Evolutionary conservation across 805 yeast species (phyloP).

Genomic region (Hanseniaspora taiwanica): DNA sequence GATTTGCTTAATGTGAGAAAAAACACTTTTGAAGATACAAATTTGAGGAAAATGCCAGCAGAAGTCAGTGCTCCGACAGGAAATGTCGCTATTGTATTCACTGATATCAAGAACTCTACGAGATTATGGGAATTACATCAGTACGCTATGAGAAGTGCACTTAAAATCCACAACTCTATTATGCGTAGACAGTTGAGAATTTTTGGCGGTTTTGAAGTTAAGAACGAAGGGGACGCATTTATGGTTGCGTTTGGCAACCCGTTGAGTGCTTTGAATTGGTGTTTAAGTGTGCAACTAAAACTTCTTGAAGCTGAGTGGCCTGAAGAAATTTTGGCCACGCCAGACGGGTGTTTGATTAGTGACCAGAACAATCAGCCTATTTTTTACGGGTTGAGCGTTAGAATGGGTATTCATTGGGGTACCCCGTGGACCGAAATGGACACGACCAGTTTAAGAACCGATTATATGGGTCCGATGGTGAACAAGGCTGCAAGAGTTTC

Average conservation of each 20-base stretch:
- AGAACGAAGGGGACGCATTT: constrained; percentile 98
- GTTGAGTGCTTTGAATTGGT: constrained; percentile 83
- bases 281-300: constrained; percentile 83
- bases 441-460: constrained; percentile 93
- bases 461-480: constrained; percentile 97
- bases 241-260: constrained; percentile 96
- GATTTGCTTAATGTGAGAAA: constrained; percentile 32
- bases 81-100: constrained; percentile 87
- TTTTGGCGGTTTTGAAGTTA: constrained; percentile 95
- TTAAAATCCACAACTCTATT: constrained; percentile 81
- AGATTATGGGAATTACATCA: constrained; percentile 88
- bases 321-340: constrained; percentile 69
- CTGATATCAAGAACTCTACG: constrained; percentile 93
- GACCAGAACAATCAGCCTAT: constrained; percentile 47
- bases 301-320: constrained; percentile 89
- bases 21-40: constrained; percentile 58
- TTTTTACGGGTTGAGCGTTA: constrained; percentile 81
- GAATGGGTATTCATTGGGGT: constrained; percentile 99
- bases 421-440: constrained; percentile 92
- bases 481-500: constrained; percentile 88
- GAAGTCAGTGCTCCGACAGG: constrained; percentile 95
- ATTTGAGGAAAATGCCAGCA: constrained; percentile 67
- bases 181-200: constrained; percentile 90
- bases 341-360: constrained; percentile 68
- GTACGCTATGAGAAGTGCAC: constrained; percentile 91